Conservation (phyloP, 2,329 filamentous ascomycete species). For the Coniochaeta sp. region DNA sequence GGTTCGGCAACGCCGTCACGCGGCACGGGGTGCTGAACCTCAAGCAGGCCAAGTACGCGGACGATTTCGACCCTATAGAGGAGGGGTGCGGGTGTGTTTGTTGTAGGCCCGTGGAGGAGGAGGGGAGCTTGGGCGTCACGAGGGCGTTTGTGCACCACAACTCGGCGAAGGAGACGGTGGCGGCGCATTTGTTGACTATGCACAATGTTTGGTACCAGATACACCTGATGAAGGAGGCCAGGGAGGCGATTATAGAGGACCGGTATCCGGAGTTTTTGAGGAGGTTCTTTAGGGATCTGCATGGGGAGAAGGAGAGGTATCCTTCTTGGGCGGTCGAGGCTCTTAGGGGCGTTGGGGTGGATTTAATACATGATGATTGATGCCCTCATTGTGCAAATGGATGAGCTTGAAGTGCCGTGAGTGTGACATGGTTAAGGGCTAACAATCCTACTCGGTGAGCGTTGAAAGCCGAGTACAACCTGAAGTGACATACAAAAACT, state of each 20-base stretch:
- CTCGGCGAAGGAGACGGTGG: constrained; percentile 88
- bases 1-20: constrained; percentile 93
- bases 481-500: too few species aligned
- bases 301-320: constrained; percentile 59
- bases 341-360: constrained; percentile 70
- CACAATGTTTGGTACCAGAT: constrained; percentile 95
- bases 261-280: constrained; percentile 70
- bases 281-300: constrained; percentile 70
- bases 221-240: constrained; percentile 67
- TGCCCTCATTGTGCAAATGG: too few species aligned
- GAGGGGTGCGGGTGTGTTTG: constrained; percentile 73
- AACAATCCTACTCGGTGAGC: too few species aligned
- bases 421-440: too few species aligned
- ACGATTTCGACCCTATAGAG: constrained; percentile 80
- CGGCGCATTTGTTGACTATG: constrained; percentile 77
- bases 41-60: constrained; percentile 65
- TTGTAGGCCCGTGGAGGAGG: constrained; percentile 60
- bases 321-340: constrained; percentile 82
- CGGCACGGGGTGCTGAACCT: constrained; percentile 76
- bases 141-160: constrained; percentile 88
- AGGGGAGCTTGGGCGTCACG: constrained; percentile 68
- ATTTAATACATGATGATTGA: constrained; percentile 43
- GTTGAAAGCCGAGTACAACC: too few species aligned
- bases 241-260: constrained; percentile 76
- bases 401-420: too few species aligned